phyloP scores from a whole-genome alignment of 306 rosid genomes.

The Cicer judaicum region DNA sequence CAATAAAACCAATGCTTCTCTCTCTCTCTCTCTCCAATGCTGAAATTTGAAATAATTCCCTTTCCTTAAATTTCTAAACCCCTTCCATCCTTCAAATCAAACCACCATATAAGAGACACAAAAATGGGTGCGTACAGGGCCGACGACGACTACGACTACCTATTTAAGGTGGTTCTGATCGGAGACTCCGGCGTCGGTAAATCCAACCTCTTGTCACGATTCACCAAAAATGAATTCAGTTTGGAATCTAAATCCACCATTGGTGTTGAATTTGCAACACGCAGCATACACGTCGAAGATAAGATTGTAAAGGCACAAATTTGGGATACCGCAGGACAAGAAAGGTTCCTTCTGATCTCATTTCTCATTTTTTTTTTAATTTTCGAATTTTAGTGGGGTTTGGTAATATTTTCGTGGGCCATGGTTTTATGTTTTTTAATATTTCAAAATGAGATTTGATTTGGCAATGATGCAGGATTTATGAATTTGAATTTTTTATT shows the following conservation, averaged over 20 bases:
- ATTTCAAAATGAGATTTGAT: constrained; percentile 29
- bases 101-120: background rate
- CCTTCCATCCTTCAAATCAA: constrained; percentile 12
- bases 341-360: constrained; percentile 55
- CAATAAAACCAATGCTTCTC: constrained; percentile 1
- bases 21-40: constrained; percentile 39
- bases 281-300: constrained; percentile 80
- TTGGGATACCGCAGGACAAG: constrained; percentile 96
- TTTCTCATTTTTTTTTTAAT: constrained; percentile 2
- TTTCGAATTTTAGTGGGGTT: constrained; percentile 23
- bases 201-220: constrained; percentile 80
- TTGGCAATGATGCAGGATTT: constrained; percentile 7
- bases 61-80: constrained; percentile 28
- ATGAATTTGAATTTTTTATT: background rate
- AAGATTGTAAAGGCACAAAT: constrained; percentile 90
- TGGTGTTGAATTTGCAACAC: constrained; percentile 86
- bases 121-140: constrained; percentile 79
- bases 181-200: constrained; percentile 94
- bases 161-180: constrained; percentile 82
- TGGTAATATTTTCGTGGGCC: constrained; percentile 12
- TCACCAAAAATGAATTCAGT: constrained; percentile 79
- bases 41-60: constrained; percentile 38
- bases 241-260: constrained; percentile 83
- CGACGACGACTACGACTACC: constrained; percentile 79
- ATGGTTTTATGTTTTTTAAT: constrained; percentile 1